Percentiles rank a stretch among this genome's conserved stretches.
Conservation (phyloP, 2,329 filamentous ascomycete species). For the Penicillium brevicompactum region DNA sequence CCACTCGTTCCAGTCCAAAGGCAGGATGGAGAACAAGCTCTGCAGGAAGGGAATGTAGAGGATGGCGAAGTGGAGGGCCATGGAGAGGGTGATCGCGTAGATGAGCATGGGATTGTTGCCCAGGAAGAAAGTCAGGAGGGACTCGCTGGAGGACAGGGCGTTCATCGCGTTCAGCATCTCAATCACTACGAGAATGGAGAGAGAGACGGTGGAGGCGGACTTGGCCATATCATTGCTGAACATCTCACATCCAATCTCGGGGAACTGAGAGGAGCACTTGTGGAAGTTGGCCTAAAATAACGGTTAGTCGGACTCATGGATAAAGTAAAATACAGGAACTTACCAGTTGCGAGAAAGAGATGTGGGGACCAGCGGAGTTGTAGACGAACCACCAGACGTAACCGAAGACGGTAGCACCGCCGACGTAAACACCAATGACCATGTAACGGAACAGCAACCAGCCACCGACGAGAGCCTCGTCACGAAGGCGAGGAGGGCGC, state of each 20-base stretch:
- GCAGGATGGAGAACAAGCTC: constrained; percentile 84
- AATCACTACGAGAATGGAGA: constrained; percentile 91
- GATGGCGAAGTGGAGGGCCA: constrained; percentile 92
- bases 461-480: constrained; percentile 87
- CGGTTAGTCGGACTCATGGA: constrained; percentile 14
- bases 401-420: constrained; percentile 88
- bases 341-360: constrained; percentile 82
- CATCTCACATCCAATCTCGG: constrained; percentile 89
- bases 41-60: constrained; percentile 91
- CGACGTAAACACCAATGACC: constrained; percentile 93
- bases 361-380: constrained; percentile 85
- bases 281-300: constrained; percentile 75
- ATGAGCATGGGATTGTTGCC: constrained; percentile 99
- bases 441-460: constrained; percentile 99
- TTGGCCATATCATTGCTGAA: constrained; percentile 85
- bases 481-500: constrained; percentile 83
- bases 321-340: constrained; percentile 27
- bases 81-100: constrained; percentile 88
- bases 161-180: constrained; percentile 99
- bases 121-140: constrained; percentile 86
- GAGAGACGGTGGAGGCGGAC: constrained; percentile 86
- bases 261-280: constrained; percentile 80
- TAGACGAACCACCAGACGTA: constrained; percentile 99
- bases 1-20: constrained; percentile 85
- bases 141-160: constrained; percentile 92